phyloP scores from a whole-genome alignment of 345 rosid genomes.

The Alliaria petiolata region DNA sequence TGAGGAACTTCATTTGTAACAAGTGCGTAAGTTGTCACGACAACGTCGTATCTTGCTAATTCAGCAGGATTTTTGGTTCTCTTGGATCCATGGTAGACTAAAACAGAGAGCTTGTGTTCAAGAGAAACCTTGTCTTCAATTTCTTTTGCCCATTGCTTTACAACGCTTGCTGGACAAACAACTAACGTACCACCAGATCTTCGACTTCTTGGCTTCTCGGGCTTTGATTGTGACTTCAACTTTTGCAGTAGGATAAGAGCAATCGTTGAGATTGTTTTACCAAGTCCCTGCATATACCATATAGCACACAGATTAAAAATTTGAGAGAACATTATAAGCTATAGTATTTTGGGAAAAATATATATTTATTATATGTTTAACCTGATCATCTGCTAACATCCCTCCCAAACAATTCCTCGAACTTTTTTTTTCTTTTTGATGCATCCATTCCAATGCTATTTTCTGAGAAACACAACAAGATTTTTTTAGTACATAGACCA shows the following conservation, averaged over 20 bases:
- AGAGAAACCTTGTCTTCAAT: conserved; percentile 68
- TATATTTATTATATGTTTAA: conserved; percentile 13
- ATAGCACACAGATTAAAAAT: neutral
- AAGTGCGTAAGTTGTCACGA: conserved; percentile 77
- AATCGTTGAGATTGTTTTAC: conserved; percentile 84
- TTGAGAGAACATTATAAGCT: neutral
- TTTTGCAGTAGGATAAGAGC: conserved; percentile 73
- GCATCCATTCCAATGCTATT: conserved; percentile 91
- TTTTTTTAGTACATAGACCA: neutral
- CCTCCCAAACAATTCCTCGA: conserved; percentile 64
- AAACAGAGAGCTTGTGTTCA: conserved; percentile 54
- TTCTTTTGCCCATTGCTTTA: conserved; percentile 86
- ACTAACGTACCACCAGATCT: conserved; percentile 76
- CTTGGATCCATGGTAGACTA: conserved; percentile 64
- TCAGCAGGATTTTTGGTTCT: conserved; percentile 70
- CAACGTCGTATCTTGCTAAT: conserved; percentile 70
- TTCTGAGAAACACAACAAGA: conserved; percentile 41
- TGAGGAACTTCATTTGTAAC: conserved; percentile 82
- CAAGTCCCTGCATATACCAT: conserved; percentile 74
- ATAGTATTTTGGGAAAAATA: neutral
- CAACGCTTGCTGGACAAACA: conserved; percentile 86
- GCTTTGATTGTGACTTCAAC: conserved; percentile 47
- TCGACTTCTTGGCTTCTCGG: conserved; percentile 32
- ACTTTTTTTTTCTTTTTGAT: conserved; percentile 72
- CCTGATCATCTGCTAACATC: conserved; percentile 94